Evolutionary conservation across 495 filamentous ascomycete species (phyloP), one percentile per base, ranked within the genome.

Genomic region (Sordaria brevicollis): DNA sequence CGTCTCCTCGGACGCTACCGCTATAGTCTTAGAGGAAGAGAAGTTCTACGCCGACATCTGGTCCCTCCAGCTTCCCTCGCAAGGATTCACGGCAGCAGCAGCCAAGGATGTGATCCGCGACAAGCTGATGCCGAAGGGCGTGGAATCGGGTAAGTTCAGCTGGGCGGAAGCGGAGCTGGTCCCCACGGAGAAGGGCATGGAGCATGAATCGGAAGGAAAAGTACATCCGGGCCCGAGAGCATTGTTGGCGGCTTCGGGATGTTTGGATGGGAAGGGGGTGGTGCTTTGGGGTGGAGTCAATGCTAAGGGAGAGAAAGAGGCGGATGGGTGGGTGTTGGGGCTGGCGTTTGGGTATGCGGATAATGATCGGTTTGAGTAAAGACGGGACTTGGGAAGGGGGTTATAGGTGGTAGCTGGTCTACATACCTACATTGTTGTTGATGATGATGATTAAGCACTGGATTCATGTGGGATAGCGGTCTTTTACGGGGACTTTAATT

Each of bases 281-380:
- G 77, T 86, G 35, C 19, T 87, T 5, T 88, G 85, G 85, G 85
- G 86, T 35, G 85, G 86, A 0, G 66, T 80, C 6, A 83, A 86
- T 74, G 78, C 80, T 10, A 81, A 82, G 54, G 83, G 83, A 4
- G 82, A 85, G 70, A 73, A 67, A 15, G 81, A 86, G 71, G 82
- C 80, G 0, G 84, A 87, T 76, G 86, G 85, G 19, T 87, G 86
- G 85, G 71, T 87, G 13, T 71, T 87, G 21, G 73, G 71, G 68
- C 37, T 85, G 49, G 78, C 81, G 19, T 81, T 71, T 74, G 73
- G 73, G 6, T 72, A 75, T 72, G 71, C 73, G 10, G 76, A 78
- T 68, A 25, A 71, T 66, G 73, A 75, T 65, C 73, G 76, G 9
- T 70, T 35, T n/a, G 76, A 78, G 69, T 76, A 65, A 35, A 36